phyloP scores from a whole-genome alignment of 352 stramenopile genomes.

The Paralagenidium karlingii region DNA sequence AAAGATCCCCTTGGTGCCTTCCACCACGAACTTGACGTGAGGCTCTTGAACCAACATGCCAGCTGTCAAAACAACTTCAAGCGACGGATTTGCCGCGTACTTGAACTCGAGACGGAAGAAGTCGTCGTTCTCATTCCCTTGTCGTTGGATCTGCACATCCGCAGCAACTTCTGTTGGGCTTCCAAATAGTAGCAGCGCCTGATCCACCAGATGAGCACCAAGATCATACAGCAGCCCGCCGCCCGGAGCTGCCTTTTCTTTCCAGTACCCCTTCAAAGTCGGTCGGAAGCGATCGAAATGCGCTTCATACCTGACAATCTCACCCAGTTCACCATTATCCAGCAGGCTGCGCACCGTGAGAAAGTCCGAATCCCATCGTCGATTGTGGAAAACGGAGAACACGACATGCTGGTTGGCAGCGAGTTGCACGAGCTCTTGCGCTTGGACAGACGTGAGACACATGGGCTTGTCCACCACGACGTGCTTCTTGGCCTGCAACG shows the following conservation, averaged over 20 bases:
- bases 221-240: slow-evolving; percentile 62
- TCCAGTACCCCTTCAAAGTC: slow-evolving; percentile 66
- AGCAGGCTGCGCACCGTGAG: slow-evolving; percentile 39
- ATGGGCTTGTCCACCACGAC: slow-evolving; percentile 70
- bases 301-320: slow-evolving; percentile 39
- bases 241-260: slow-evolving; percentile 40
- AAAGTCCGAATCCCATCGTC: slow-evolving; percentile 66
- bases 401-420: slow-evolving; percentile 35
- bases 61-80: slow-evolving; percentile 46
- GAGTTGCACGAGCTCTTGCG: slow-evolving; percentile 28
- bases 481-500: slow-evolving; percentile 55
- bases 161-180: slow-evolving; percentile 25
- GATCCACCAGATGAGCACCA: slow-evolving; percentile 50
- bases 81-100: slow-evolving; percentile 23
- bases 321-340: slow-evolving; percentile 25
- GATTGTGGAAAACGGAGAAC: slow-evolving; percentile 71
- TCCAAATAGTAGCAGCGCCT: slow-evolving; percentile 53
- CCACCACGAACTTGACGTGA: slow-evolving; percentile 51
- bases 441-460: slow-evolving; percentile 35
- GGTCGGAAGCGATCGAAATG: slow-evolving; percentile 63
- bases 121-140: slow-evolving; percentile 50
- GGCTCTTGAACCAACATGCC: slow-evolving; percentile 51
- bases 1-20: slow-evolving; percentile 34
- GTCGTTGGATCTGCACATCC: slow-evolving; percentile 62
- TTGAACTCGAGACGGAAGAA: slow-evolving; percentile 63